Percentiles rank a stretch among this genome's conserved stretches.
These are phyloP conservation scores for Colletotrichum acutatum DNA, from an alignment of 2,329 filamentous ascomycete genomes.

Conservation along the genomic window DNA sequence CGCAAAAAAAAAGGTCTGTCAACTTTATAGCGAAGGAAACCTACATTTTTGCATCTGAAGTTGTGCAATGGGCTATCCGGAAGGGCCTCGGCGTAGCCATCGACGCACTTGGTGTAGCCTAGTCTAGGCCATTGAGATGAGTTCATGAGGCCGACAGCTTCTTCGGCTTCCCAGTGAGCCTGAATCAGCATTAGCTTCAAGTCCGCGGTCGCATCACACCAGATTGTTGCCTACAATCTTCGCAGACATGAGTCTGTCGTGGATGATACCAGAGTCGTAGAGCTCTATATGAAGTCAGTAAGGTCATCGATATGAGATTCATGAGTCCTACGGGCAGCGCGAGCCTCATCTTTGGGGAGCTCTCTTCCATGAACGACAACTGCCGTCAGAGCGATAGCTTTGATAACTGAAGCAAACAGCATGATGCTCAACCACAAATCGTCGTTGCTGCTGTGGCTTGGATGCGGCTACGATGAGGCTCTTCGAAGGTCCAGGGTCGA, in stretches of 20 bases:
- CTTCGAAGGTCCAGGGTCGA: neutral
- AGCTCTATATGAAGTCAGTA: conserved; percentile 30
- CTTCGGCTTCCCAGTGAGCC: conserved; percentile 36
- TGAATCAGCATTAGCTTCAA: neutral
- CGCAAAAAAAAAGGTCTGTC: too few relatives aligned
- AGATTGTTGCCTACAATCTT: conserved; percentile 22
- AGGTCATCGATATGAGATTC: neutral
- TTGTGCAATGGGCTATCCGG: conserved; percentile 37
- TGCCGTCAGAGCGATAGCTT: conserved; percentile 33
- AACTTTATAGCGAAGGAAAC: neutral
- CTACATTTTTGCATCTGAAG: conserved; percentile 39
- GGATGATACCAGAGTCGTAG: conserved; percentile 39
- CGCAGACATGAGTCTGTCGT: conserved; percentile 38
- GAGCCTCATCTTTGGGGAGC: conserved; percentile 36
- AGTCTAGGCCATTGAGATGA: conserved; percentile 39
- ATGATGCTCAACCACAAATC: conserved; percentile 14
- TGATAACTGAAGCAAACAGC: conserved; percentile 34
- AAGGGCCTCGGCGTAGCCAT: conserved; percentile 38
- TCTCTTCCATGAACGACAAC: conserved; percentile 33
- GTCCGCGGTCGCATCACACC: fast-evolving
- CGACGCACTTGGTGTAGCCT: conserved; percentile 39
- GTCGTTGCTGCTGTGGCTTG: too few relatives aligned
- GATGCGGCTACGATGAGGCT: neutral
- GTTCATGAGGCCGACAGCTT: conserved; percentile 38
- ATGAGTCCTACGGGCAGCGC: conserved; percentile 33